These are phyloP conservation scores for Solanum sejunctum DNA, from an alignment of 257 asterid species.

Conservation along the genomic window DNA sequence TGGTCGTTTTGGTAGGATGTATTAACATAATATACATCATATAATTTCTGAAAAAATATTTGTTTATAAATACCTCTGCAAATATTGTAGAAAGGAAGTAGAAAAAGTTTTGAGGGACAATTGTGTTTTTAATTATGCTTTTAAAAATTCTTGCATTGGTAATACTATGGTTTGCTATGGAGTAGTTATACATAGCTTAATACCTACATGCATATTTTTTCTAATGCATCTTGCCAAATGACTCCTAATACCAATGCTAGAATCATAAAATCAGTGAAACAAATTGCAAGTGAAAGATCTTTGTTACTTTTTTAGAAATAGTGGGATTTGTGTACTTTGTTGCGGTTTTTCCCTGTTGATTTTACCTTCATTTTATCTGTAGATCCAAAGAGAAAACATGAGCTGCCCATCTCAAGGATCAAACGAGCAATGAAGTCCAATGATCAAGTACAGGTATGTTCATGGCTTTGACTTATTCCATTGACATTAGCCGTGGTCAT, in stretches of 20 bases:
- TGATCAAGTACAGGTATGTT: slow-evolving; percentile 20
- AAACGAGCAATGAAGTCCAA: slow-evolving; percentile 27
- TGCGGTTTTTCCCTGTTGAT: neutral
- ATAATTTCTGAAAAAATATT: too few relatives aligned
- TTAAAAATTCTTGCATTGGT: too few relatives aligned
- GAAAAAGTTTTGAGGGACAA: too few relatives aligned
- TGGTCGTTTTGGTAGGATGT: too few relatives aligned
- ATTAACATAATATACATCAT: too few relatives aligned
- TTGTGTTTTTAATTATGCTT: too few relatives aligned
- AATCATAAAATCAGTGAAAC: neutral
- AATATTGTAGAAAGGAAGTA: too few relatives aligned
- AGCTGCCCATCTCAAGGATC: slow-evolving; percentile 28
- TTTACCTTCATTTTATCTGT: neutral
- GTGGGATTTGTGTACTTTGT: neutral
- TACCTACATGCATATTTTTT: too few relatives aligned
- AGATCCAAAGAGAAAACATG: slow-evolving; percentile 11
- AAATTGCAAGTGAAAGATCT: neutral
- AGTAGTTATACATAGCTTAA: too few relatives aligned
- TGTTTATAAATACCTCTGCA: too few relatives aligned
- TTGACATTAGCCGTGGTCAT: neutral
- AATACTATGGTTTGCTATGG: too few relatives aligned
- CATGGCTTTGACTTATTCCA: neutral
- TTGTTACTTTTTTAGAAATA: neutral
- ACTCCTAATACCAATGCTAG: neutral
- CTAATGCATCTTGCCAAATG: too few relatives aligned